Evolutionary conservation across 1,139 yeast genomes (phyloP), one percentile per base, ranked within the genome.

Genomic region (Blastobotrys indianensis): DNA sequence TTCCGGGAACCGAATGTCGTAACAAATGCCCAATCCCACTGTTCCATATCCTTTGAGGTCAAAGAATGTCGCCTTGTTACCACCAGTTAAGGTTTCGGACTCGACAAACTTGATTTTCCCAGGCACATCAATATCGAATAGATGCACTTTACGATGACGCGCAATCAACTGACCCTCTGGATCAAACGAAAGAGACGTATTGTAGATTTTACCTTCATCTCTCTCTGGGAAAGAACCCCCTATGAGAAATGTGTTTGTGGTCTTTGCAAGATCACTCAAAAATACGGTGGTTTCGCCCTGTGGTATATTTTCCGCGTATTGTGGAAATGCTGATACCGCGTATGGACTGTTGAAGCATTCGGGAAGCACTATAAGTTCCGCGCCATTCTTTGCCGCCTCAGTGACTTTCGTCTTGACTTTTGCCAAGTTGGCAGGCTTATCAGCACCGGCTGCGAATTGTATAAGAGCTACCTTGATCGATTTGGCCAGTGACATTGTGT

Each of bases 331-430:
- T 49, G 79, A 79, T 28, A 87, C 95, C 0, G 95, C 82, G 61
- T 92, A 92, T 4, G 97, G 97, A 1, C 97, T 85, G 65, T 90
- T 90, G 76, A 90, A 92, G 67, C 97, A 90, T 68, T 92, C 97
- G 4, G 94, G 94, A 42, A 84, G 69, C 63, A 84, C 82, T n/a
- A 84, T 75, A 30, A 70, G 59, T 50, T 70, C 59, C 32, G 75
- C 75, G 2, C 74, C 74, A 28, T 61, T 58, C 29, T 58, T 37
- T 6, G 70, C 74, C 0, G 90, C 90, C 48, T 75, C 77, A 33
- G 70, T 67, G 43, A 82, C 76, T 55, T 66, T 77, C 25, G 68
- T 68, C 48, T 73, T 69, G 6, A 80, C 87, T 53, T 76, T 76
- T 47, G 70, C 58, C 47, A 82, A 68, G 64, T 82, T 82, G 53